Percentiles rank a stretch among this genome's conserved stretches.
Conservation (phyloP, 495 filamentous ascomycete species). For the Lindgomyces ingoldianus region DNA sequence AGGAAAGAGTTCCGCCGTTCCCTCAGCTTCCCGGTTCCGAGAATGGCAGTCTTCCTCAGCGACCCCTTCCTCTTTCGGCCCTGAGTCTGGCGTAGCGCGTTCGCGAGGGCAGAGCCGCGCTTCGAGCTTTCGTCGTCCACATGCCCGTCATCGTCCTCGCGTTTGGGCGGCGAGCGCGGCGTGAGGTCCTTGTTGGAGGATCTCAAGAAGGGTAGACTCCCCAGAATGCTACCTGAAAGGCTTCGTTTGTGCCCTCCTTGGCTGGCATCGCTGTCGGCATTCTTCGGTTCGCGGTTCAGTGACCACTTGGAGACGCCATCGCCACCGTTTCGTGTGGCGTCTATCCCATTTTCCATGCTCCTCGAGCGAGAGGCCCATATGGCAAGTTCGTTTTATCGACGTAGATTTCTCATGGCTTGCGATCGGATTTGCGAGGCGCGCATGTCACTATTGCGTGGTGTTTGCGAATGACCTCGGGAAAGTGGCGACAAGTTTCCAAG, state of each 20-base stretch:
- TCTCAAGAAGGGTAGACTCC: conserved; percentile 57
- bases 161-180: conserved; percentile 46
- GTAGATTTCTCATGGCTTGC: background rate
- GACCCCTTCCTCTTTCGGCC: conserved; percentile 67
- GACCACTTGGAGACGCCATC: background rate
- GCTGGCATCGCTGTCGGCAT: background rate
- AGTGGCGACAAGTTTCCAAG: background rate
- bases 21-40: conserved; percentile 38
- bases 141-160: conserved; percentile 44
- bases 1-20: conserved; percentile 34
- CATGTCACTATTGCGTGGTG: background rate
- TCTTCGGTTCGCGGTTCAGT: background rate
- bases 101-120: conserved; percentile 56
- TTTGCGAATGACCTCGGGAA: background rate
- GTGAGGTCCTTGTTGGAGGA: conserved; percentile 48
- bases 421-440: background rate
- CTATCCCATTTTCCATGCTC: conserved; percentile 41
- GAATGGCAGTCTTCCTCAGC: conserved; percentile 44
- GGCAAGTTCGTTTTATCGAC: background rate
- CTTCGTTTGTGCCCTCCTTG: conserved; percentile 59
- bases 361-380: conserved; percentile 25
- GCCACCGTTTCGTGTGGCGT: conserved; percentile 23
- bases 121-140: conserved; percentile 44
- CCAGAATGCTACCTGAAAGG: conserved; percentile 64
- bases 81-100: conserved; percentile 55